Conservation (phyloP, 495 filamentous ascomycete genomes). For the Aspergillus saccharolyticus region DNA sequence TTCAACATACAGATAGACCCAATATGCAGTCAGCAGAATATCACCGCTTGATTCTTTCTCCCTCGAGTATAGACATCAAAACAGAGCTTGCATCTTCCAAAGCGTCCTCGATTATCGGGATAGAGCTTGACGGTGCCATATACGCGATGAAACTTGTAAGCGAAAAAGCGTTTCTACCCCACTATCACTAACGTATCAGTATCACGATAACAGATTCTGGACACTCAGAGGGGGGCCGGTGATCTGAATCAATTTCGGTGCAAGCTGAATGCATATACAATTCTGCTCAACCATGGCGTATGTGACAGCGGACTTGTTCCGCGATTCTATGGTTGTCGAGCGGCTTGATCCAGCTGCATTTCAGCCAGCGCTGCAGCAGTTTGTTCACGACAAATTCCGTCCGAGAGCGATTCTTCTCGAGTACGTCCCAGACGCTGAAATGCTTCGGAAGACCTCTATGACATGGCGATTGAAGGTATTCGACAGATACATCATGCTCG, state of each 20-base stretch:
- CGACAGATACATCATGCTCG: conserved; percentile 14
- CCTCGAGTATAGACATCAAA: too few relatives aligned
- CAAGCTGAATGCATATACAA: background rate
- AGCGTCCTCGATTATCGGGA: too few relatives aligned
- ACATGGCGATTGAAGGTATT: conserved; percentile 18
- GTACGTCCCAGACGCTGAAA: conserved; percentile 17
- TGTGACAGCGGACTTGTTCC: conserved; percentile 20
- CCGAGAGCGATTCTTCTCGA: conserved; percentile 21
- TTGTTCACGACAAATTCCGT: conserved; percentile 11
- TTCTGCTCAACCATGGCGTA: conserved; percentile 2
- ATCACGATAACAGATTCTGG: too few relatives aligned
- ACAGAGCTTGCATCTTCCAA: too few relatives aligned
- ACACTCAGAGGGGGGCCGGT: background rate
- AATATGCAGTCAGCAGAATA: too few relatives aligned
- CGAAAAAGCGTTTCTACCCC: too few relatives aligned
- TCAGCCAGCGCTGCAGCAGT: conserved; percentile 13
- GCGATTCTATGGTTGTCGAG: conserved; percentile 18
- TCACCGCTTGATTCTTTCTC: too few relatives aligned
- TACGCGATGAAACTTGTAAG: too few relatives aligned
- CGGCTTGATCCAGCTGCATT: conserved; percentile 21
- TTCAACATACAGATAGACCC: too few relatives aligned
- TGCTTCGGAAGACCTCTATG: conserved; percentile 17
- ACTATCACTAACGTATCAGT: too few relatives aligned
- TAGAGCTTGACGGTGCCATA: too few relatives aligned
- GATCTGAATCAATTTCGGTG: background rate